Evolutionary conservation across 345 rosid species (phyloP).

Genomic region (Lenwebbia sp.): DNA sequence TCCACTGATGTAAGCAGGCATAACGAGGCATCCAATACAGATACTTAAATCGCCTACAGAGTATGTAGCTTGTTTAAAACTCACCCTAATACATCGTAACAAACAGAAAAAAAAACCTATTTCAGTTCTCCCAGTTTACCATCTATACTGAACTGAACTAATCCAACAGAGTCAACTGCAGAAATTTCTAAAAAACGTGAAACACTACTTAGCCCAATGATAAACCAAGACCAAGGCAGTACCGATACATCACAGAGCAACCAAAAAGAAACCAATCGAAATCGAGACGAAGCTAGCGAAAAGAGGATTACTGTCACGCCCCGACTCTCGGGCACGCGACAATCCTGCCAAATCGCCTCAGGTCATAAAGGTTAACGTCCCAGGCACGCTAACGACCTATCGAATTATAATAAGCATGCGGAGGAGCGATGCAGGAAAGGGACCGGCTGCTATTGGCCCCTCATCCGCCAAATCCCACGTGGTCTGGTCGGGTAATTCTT

Average conservation of each 20-base stretch:
- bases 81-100: background rate
- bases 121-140: background rate
- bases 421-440: no score
- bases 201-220: background rate
- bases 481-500: no score
- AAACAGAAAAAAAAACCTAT: background rate
- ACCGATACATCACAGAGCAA: background rate
- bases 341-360: no score
- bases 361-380: no score
- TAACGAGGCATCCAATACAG: background rate
- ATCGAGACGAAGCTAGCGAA: background rate
- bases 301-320: no score
- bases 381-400: no score
- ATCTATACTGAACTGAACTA: background rate
- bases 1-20: background rate
- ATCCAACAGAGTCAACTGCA: background rate
- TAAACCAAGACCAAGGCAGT: background rate
- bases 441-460: no score
- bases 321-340: no score
- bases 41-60: background rate
- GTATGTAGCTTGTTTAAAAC: background rate
- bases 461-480: no score
- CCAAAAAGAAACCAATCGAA: background rate
- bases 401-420: no score
- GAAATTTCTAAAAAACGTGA: background rate